phyloP scores from a whole-genome alignment of 1,139 yeast genomes.

The Blastobotrys ciferrii region DNA sequence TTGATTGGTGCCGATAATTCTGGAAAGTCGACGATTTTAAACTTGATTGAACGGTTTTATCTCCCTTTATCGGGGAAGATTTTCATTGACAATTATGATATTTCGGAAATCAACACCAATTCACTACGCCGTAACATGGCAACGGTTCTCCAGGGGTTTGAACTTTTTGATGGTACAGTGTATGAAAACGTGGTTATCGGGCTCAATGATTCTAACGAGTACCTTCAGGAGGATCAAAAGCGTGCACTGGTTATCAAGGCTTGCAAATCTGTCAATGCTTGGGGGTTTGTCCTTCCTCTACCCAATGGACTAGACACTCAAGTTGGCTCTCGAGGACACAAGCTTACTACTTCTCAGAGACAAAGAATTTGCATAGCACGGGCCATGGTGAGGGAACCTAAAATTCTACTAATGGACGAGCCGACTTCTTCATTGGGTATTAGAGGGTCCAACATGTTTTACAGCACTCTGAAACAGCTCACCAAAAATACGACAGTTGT shows the following conservation, averaged over 20 bases:
- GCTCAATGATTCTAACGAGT: constrained; percentile 5
- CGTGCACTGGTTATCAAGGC: constrained; percentile 1
- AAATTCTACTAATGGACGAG: constrained; percentile 6
- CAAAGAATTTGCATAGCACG: constrained; percentile 3
- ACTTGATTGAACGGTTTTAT: constrained; percentile 2
- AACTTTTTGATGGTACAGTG: constrained; percentile 4
- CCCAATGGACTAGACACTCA: not conserved
- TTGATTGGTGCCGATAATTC: constrained; percentile 1
- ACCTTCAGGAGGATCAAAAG: not conserved
- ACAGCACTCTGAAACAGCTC: not conserved
- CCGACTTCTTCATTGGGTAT: constrained; percentile 4
- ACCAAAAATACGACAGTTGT: constrained; percentile 1
- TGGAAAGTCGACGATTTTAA: constrained; percentile 7
- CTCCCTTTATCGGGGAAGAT: constrained; percentile 4
- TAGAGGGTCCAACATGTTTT: not conserved
- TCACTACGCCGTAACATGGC: not conserved
- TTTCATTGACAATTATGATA: not conserved
- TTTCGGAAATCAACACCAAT: not conserved
- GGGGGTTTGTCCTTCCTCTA: constrained; percentile 7
- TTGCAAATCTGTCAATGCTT: constrained; percentile 3
- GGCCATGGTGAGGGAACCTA: constrained; percentile 5
- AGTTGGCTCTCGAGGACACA: not conserved
- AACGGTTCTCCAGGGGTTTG: constrained; percentile 18
- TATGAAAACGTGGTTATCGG: constrained; percentile 6
- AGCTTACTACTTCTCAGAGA: not conserved